Base-by-base conservation (phyloP, 2,329 filamentous ascomycete species). In the Westerdykella ornata region DNA sequence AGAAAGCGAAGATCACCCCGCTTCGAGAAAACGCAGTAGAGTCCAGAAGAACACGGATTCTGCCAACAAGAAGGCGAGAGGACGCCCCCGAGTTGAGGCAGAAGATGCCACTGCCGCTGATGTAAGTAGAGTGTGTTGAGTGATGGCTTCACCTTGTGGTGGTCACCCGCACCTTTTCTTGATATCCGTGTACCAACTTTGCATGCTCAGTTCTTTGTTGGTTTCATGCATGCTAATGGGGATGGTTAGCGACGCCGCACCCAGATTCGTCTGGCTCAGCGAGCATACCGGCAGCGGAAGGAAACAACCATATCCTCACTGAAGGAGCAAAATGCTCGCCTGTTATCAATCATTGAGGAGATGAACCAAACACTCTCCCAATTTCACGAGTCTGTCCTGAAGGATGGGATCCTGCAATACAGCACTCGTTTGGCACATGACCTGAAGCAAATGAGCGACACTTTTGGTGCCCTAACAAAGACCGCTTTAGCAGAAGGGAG, bases 221-320 rank as follows among this genome's bases (percentile, higher is more conserved):
- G 34, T 37, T 35, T 44, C 35, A 16, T 22, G 18, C 14, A 18
- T 35, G 42, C 52, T 58, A 33, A 54, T 42, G 9, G 14, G n/a
- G 28, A 13, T 19, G 35, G 38, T 14, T 20, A 85, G 84, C 82
- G 87, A 47, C 83, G 88, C 39, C 78, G 88, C 41, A 90, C 86
- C 4, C 88, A 95, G 61, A 92, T 95, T 48, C 81, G 88, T 17
- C 76, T 90, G 41, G 88, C 88, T 2, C 88, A 94, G 63, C 74
- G 88, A 50, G 87, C 87, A 1, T 94, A 94, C 59, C 80, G 88
- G 13, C 80, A 84, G 56, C 81, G 88, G 38, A 94, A 94, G 66
- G 88, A 94, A 59, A 82, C 77, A 16, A 84, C 85, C 4, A 90
- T 94, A 42, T 76, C 79, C 19, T 79, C 78, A 1, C 72, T 94